Base-by-base conservation (phyloP, 176 grass and related monocot species). In the Zizania latifolia region DNA sequence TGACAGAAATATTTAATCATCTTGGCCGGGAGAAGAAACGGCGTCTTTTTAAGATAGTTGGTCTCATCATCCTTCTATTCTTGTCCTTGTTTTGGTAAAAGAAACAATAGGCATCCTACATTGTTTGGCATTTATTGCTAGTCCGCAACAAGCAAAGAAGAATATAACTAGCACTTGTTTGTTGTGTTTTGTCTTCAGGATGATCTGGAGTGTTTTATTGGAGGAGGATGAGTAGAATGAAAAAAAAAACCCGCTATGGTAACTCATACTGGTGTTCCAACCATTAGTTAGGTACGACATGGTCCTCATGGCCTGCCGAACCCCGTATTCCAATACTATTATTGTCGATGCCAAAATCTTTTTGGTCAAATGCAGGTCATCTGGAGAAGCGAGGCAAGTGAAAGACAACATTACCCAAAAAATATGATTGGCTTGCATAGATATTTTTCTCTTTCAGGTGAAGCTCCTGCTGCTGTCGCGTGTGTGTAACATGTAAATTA, bases 1-100 rank as follows among this genome's bases (percentile, higher is more conserved):
- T 99, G 15, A 99, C 95, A 0, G 95, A 99, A 87, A 94, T 99
- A 79, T 99, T 94, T 94, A 99, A 99, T 90, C 89, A 88, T 5
- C 84, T 99, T 54, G 75, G 72, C 17, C 79, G 66, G 39, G 95
- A 99, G 80, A 99, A 99, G 81, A 94, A 94, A 74, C 82, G 84
- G 1, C 91, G 89, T 7, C 76, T 99, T 46, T 83, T 99, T 75
- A 99, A 99, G 82, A 93, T 99, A 36, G 75, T 84, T 54, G 82
- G 71, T 84, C 89, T 94, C 60, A 72, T 94, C 9, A 29, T 92
- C 44, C 74, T 99, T 58, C 82, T 99, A 58, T 99, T 99, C 81
- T 63, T 94, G 40, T 92, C 86, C 40, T 86, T 99, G 56, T 92
- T 99, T 65, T 94, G 91, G 91, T 99, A 92, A 87, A n/a, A 50